Evolutionary conservation across 495 filamentous ascomycete genomes (phyloP).

Genomic region (Podospora sp.): DNA sequence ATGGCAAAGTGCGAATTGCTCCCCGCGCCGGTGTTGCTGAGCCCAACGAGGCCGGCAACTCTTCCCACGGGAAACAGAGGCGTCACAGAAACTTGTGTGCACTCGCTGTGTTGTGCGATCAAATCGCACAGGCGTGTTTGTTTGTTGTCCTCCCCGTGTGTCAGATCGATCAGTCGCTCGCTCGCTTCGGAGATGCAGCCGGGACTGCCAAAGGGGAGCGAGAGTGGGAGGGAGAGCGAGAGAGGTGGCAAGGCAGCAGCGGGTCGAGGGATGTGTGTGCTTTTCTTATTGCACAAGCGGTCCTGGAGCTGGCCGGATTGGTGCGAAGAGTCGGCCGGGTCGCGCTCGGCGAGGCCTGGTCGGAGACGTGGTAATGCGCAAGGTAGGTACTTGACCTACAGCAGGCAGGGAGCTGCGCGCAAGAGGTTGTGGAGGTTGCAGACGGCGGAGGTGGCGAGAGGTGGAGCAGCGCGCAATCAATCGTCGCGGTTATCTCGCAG

Average conservation of each 20-base stretch:
- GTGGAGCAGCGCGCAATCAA: conserved; percentile 1
- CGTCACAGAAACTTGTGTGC: conserved; percentile 6
- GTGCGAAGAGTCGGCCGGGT: conserved; percentile 28
- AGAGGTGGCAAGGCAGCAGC: conserved; percentile 22
- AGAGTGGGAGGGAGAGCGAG: conserved; percentile 24
- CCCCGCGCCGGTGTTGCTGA: conserved; percentile 15
- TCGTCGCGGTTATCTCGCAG: background rate
- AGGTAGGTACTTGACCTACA: no score
- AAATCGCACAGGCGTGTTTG: conserved; percentile 17
- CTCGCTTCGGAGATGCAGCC: conserved; percentile 22
- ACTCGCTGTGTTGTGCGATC: no score
- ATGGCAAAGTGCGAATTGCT: no score
- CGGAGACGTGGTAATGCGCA: conserved; percentile 15
- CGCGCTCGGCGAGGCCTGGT: conserved; percentile 24
- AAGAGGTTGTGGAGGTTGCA: background rate
- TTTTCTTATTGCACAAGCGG: conserved; percentile 38
- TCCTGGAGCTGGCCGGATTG: conserved; percentile 32
- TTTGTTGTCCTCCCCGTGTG: conserved; percentile 18
- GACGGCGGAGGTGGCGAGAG: background rate
- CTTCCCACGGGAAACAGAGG: conserved; percentile 17
- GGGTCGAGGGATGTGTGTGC: conserved; percentile 28
- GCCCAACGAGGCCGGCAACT: conserved; percentile 20
- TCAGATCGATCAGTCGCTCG: conserved; percentile 9
- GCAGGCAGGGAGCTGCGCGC: conserved; percentile 4
- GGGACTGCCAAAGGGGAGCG: conserved; percentile 19